A percentile compares a stretch with the other conserved stretches of the same genome.
These are phyloP conservation scores for Elasticomyces elasticus DNA, from an alignment of 495 filamentous ascomycete species.

Conservation along the genomic window DNA sequence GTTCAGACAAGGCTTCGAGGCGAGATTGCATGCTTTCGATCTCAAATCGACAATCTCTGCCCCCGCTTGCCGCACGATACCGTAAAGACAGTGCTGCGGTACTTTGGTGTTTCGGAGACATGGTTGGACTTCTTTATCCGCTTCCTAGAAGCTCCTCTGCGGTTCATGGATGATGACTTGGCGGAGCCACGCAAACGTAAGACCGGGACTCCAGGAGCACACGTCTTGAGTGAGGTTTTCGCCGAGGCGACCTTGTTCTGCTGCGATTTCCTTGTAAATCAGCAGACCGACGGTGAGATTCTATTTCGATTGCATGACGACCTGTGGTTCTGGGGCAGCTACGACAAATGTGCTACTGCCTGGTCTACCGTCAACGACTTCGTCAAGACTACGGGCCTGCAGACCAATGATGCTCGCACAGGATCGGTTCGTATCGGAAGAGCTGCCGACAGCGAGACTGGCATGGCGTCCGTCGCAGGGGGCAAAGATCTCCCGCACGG, in stretches of 20 bases:
- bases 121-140: constrained; percentile 27
- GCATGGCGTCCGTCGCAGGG: constrained; percentile 19
- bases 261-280: constrained; percentile 27
- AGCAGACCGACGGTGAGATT: constrained; percentile 23
- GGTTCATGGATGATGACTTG: constrained; percentile 21
- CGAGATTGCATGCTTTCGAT: constrained; percentile 20
- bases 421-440: constrained; percentile 7
- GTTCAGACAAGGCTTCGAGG: constrained; percentile 25
- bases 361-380: constrained; percentile 26
- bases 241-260: constrained; percentile 26
- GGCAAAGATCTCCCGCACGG: constrained; percentile 21
- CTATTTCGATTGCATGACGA: constrained; percentile 28
- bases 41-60: constrained; percentile 25
- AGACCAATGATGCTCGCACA: constrained; percentile 23
- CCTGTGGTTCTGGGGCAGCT: constrained; percentile 28
- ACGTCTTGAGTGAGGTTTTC: constrained; percentile 25
- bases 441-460: neutral
- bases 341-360: constrained; percentile 16
- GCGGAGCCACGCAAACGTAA: constrained; percentile 17
- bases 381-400: constrained; percentile 22
- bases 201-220: constrained; percentile 24
- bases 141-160: constrained; percentile 24
- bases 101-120: constrained; percentile 25
- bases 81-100: constrained; percentile 24
- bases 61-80: constrained; percentile 24